A percentile compares a stretch with the other conserved stretches of the same genome.
Evolutionary conservation across 108 stramenopile species (phyloP).

Genomic region (Nitzschia inconspicua): DNA sequence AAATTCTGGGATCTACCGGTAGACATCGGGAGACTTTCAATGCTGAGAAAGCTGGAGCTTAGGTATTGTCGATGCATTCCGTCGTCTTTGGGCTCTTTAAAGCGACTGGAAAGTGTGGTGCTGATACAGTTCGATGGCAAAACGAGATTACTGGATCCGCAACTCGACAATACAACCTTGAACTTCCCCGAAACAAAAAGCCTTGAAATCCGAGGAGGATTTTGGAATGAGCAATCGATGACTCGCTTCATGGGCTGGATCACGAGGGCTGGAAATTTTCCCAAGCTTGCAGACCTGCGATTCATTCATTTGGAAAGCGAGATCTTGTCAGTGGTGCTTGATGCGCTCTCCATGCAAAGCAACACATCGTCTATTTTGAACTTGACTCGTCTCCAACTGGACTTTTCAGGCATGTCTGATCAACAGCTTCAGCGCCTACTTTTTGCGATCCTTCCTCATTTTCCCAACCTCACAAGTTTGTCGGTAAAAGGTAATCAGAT

Average conservation of each 20-base stretch:
- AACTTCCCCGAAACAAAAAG: not conserved
- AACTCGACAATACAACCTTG: not conserved
- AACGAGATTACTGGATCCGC: not conserved
- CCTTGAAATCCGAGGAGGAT: slow-evolving; percentile 3
- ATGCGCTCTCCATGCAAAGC: not conserved
- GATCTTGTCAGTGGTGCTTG: not conserved
- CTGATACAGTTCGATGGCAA: slow-evolving; percentile 1
- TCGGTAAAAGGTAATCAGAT: slow-evolving; percentile 4
- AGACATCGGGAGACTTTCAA: not conserved
- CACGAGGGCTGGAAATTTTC: not conserved
- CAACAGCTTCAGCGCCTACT: not conserved
- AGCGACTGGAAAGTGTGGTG: not conserved
- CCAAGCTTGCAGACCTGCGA: slow-evolving; percentile 2
- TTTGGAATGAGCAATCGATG: slow-evolving; percentile 3
- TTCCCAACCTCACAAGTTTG: slow-evolving; percentile 1
- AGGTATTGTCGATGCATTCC: not conserved
- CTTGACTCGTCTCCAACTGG: not conserved
- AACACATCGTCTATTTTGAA: not conserved
- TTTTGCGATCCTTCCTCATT: not conserved
- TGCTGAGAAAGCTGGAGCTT: not conserved
- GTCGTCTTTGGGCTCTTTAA: not conserved
- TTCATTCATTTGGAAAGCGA: not conserved
- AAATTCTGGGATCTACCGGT: slow-evolving; percentile 9
- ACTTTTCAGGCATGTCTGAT: not conserved
- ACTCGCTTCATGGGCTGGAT: not conserved